Base-by-base conservation (phyloP, 768 basidiomycete genomes). In the Pleurotus giganteus region DNA sequence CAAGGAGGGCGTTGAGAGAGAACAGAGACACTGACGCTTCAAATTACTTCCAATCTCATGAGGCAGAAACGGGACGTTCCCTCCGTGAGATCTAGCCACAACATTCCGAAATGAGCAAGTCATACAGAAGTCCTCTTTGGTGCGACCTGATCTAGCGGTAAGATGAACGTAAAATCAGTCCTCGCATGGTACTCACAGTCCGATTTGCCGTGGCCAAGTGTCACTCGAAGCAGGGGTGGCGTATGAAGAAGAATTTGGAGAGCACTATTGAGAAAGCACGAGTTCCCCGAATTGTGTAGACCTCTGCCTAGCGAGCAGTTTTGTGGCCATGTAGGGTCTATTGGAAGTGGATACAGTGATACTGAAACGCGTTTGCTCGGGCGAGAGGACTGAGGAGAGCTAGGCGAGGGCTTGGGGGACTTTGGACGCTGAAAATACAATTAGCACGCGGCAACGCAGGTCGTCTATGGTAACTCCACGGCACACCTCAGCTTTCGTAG, bases 251-350 rank as follows among this genome's bases (percentile, higher is more conserved):
- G 80, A 63, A 93, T 94, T 73, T 99, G 97, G 46, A 98, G 72
- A 19, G 88, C 91, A 60, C 93, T 94, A 69, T 99, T 99, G 62
- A 98, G 75, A 69, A 96, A 99, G 71, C 97, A 99, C 1, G 93
- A 96, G 65, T 98, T 98, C 43, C 92, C 93, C 24, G 74, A 86
- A 70, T 98, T 98, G 64, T 82, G 77, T 43, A 98, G 73, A 1
- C 94, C 94, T 47, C 65, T 69, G 36, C 82, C 88, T 47, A 80
- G 66, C 51, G 64, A 71, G 47, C 65, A 76, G 12, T 66, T 68
- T 21, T 67, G 50, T 1, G 88, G 86, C 87, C 88, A 91, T 37
- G 83, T 65, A 42, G 77, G 70, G 60, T 89, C 86, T 47, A 91
- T 77, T 51, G 49, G 31, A 37, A 36, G 23, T 4, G 31, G 77